Percentiles rank a stretch among this genome's conserved stretches.
These are phyloP conservation scores for Posidonia australis DNA, from an alignment of 106 monocot genomes.

Conservation along the genomic window DNA sequence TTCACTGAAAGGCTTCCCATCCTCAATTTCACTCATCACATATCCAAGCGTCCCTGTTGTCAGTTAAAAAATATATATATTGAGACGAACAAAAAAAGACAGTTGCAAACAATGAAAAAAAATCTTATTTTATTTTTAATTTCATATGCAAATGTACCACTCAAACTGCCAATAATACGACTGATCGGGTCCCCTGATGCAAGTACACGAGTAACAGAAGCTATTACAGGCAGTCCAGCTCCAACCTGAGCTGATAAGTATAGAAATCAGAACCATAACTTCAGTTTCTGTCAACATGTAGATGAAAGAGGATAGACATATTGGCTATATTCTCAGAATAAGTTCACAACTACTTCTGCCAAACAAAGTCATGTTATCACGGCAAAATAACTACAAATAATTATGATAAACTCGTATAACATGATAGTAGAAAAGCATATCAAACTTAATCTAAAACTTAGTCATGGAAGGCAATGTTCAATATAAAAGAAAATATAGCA, in stretches of 20 bases:
- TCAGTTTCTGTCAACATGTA: not conserved
- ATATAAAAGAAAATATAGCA: no score
- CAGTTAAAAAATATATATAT: slow-evolving; percentile 1
- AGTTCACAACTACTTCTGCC: no score
- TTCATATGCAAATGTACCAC: slow-evolving; percentile 37
- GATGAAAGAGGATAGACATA: not conserved
- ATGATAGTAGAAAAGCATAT: no score
- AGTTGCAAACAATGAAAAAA: not conserved
- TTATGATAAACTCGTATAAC: no score
- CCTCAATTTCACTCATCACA: slow-evolving; percentile 95
- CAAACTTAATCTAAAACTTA: no score
- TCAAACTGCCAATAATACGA: slow-evolving; percentile 86
- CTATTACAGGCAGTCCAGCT: slow-evolving; percentile 94
- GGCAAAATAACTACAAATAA: no score
- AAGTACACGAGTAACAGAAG: slow-evolving; percentile 70
- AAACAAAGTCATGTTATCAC: no score
- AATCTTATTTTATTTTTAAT: not conserved
- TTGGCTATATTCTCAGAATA: not conserved
- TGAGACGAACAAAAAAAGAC: not conserved
- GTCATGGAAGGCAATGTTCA: no score
- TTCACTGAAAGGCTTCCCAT: slow-evolving; percentile 74
- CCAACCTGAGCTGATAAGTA: slow-evolving; percentile 50
- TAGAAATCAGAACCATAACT: slow-evolving; percentile 11
- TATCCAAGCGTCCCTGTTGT: slow-evolving; percentile 86
- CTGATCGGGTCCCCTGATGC: slow-evolving; percentile 76